Percentiles rank a stretch among this genome's conserved stretches.
Conservation (phyloP, 768 basidiomycete genomes). For the Mycena crocata region DNA sequence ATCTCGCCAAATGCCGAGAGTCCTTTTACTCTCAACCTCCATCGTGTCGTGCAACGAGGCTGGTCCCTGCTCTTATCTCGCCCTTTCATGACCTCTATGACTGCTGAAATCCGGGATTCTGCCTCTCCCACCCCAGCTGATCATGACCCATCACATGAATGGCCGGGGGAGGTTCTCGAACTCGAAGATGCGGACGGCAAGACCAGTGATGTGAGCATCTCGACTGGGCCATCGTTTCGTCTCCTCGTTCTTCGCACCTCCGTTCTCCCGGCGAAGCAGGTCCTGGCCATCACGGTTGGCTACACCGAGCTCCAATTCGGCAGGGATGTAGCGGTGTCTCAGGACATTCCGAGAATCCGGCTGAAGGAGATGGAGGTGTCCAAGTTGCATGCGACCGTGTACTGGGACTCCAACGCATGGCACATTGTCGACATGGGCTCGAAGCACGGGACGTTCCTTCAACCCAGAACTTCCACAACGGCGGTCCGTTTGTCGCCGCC, state of each 20-base stretch:
- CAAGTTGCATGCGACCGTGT: slow-evolving; percentile 82
- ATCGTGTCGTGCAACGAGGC: slow-evolving; percentile 23
- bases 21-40: slow-evolving; percentile 2
- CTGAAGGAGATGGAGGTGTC: slow-evolving; percentile 89
- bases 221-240: slow-evolving; percentile 17
- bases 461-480: slow-evolving; percentile 41
- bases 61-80: slow-evolving; percentile 19
- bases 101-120: slow-evolving; percentile 13
- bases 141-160: slow-evolving; percentile 70
- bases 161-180: slow-evolving; percentile 58
- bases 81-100: slow-evolving; percentile 8
- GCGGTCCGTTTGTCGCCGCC: slow-evolving; percentile 69
- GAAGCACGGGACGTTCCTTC: slow-evolving; percentile 83
- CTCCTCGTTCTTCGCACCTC: slow-evolving; percentile 62
- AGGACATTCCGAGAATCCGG: slow-evolving; percentile 71
- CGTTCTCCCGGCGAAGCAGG: slow-evolving; percentile 65
- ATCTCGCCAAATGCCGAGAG: slow-evolving; percentile 1
- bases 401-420: slow-evolving; percentile 76
- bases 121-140: slow-evolving; percentile 33
- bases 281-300: slow-evolving; percentile 53
- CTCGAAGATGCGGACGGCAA: not conserved
- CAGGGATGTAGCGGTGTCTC: slow-evolving; percentile 68
- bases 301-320: slow-evolving; percentile 80
- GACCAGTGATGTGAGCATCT: slow-evolving; percentile 10
- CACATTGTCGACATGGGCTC: slow-evolving; percentile 87